A percentile compares a stretch with the other conserved stretches of the same genome.
These are phyloP conservation scores for Lentinula detonsa DNA, from an alignment of 768 basidiomycete species.

Conservation along the genomic window DNA sequence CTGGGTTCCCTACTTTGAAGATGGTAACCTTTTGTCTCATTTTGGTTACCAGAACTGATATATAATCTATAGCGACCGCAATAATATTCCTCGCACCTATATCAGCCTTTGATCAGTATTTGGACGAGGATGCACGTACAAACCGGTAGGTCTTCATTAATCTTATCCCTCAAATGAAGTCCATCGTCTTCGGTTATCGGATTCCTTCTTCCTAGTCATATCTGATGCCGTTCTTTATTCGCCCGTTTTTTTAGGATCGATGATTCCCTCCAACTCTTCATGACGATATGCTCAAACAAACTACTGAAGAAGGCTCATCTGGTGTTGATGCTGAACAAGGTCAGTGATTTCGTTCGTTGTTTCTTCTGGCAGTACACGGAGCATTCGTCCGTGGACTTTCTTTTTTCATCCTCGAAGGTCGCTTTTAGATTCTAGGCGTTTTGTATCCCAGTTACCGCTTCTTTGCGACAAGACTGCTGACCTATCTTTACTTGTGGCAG, in stretches of 20 bases:
- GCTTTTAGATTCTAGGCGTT: background rate
- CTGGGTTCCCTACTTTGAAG: slow-evolving; percentile 84
- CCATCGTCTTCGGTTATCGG: too few relatives aligned
- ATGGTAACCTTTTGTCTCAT: slow-evolving; percentile 37
- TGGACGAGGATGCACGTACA: slow-evolving; percentile 74
- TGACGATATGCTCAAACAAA: slow-evolving; percentile 67
- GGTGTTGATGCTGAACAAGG: slow-evolving; percentile 78
- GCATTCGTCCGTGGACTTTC: background rate
- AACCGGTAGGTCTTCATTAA: slow-evolving; percentile 35
- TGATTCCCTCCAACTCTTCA: slow-evolving; percentile 77
- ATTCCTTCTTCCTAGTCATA: background rate
- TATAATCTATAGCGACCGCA: slow-evolving; percentile 51
- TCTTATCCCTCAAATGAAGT: too few relatives aligned
- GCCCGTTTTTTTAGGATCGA: slow-evolving; percentile 34
- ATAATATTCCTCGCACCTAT: slow-evolving; percentile 86
- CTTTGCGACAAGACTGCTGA: background rate
- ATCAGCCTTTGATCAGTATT: slow-evolving; percentile 85
- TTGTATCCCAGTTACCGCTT: slow-evolving; percentile 7
- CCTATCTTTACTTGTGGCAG: slow-evolving; percentile 27
- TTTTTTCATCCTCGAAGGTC: background rate
- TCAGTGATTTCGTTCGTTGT: slow-evolving; percentile 17
- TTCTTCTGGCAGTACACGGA: too few relatives aligned
- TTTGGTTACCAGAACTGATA: background rate
- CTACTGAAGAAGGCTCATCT: slow-evolving; percentile 68
- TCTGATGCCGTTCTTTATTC: background rate